Evolutionary conservation across 1,284 basidiomycete species (phyloP).

Genomic region (Malassezia obtusa): DNA sequence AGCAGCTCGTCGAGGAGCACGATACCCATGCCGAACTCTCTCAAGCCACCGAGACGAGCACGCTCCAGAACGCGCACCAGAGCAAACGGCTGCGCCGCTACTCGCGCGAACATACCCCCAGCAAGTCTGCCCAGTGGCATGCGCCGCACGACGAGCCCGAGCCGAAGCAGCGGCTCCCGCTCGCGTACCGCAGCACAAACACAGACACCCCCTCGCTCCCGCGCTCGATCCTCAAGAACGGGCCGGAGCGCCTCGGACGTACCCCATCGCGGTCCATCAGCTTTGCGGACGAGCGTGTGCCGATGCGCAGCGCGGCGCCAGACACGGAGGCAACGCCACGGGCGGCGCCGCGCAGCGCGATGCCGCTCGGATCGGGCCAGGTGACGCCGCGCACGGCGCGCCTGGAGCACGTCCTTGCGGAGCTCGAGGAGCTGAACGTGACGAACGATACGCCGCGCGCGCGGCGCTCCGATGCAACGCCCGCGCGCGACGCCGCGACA

Average conservation of each 20-base stretch:
- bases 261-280: conserved; percentile 22
- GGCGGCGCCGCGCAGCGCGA: not conserved
- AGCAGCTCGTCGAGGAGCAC: conserved; percentile 29
- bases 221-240: conserved; percentile 20
- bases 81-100: conserved; percentile 30
- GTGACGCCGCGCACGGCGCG: conserved; percentile 12
- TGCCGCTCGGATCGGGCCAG: not conserved
- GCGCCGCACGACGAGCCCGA: not conserved
- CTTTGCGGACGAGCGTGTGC: conserved; percentile 18
- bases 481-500: conserved; percentile 4
- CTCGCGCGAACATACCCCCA: not conserved
- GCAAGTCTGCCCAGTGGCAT: not conserved
- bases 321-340: not conserved
- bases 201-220: not conserved
- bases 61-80: conserved; percentile 20
- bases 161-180: conserved; percentile 3
- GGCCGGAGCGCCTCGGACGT: not conserved
- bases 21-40: conserved; percentile 2
- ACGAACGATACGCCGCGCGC: not conserved
- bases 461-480: not conserved
- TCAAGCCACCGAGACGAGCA: conserved; percentile 1
- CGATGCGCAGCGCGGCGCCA: not conserved
- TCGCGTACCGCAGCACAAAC: conserved; percentile 3
- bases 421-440: conserved; percentile 16
- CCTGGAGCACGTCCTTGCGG: conserved; percentile 12